phyloP scores from a whole-genome alignment of 768 basidiomycete genomes.

The Boletus rufocinnamomeus region DNA sequence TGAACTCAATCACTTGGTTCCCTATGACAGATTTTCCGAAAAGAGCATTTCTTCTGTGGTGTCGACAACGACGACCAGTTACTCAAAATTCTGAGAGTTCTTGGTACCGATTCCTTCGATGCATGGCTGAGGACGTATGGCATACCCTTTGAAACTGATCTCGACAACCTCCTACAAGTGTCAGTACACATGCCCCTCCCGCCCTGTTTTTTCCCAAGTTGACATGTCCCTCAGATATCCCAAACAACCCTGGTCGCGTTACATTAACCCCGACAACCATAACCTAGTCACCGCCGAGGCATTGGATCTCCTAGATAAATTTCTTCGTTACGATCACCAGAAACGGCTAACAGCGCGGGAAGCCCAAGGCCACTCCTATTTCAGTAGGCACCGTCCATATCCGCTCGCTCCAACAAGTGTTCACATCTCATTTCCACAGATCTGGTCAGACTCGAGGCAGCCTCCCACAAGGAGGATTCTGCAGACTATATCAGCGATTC shows the following conservation, averaged over 20 bases:
- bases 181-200: constrained; percentile 27
- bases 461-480: constrained; percentile 42
- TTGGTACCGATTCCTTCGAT: constrained; percentile 69
- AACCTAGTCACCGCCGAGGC: constrained; percentile 60
- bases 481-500: constrained; percentile 49
- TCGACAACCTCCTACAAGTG: constrained; percentile 56
- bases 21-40: constrained; percentile 59
- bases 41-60: constrained; percentile 76
- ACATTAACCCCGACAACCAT: constrained; percentile 60
- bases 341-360: constrained; percentile 68
- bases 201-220: background rate
- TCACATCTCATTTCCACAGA: constrained; percentile 38
- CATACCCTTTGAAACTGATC: constrained; percentile 65
- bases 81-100: constrained; percentile 65
- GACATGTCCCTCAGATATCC: constrained; percentile 45
- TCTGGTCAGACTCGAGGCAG: constrained; percentile 49
- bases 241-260: constrained; percentile 65
- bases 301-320: constrained; percentile 64
- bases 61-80: constrained; percentile 74
- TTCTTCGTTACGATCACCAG: constrained; percentile 69
- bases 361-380: constrained; percentile 67
- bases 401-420: constrained; percentile 18
- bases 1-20: background rate
- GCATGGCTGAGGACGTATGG: constrained; percentile 59
- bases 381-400: constrained; percentile 44